Evolutionary conservation across 2,329 filamentous ascomycete species (phyloP).

Genomic region (Grosmannia serpens): DNA sequence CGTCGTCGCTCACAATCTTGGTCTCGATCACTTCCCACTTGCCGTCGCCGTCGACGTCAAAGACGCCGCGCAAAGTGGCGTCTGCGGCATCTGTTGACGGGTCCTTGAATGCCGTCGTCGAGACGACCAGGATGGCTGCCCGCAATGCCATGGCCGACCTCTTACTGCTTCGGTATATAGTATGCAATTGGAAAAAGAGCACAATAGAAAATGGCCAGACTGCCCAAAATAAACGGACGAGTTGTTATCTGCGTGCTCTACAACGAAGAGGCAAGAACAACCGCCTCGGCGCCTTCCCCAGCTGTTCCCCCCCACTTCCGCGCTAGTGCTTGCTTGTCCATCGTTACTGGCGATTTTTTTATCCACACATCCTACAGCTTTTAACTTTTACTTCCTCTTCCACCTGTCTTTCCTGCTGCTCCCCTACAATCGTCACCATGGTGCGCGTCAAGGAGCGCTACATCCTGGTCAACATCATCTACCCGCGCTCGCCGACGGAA

Average conservation of each 20-base stretch:
- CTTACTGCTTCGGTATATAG: too few species aligned
- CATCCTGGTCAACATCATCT: constrained; percentile 86
- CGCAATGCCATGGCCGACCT: constrained; percentile 46
- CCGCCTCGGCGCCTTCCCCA: neutral
- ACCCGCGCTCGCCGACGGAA: constrained; percentile 44
- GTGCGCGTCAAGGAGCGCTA: constrained; percentile 95
- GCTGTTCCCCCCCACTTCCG: neutral
- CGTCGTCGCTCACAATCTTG: constrained; percentile 70
- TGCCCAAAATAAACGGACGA: neutral
- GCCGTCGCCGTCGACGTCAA: constrained; percentile 52
- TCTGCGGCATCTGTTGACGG: constrained; percentile 67
- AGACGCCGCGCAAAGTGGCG: constrained; percentile 53
- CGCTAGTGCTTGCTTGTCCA: neutral
- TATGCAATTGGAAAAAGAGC: neutral
- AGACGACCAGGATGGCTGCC: constrained; percentile 75
- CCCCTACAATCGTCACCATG: constrained; percentile 39
- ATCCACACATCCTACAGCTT: neutral
- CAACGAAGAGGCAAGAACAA: neutral
- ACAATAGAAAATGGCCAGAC: neutral
- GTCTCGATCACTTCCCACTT: constrained; percentile 61
- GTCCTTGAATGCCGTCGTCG: constrained; percentile 76
- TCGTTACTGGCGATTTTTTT: neutral
- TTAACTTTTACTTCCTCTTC: neutral
- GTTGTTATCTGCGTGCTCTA: neutral
- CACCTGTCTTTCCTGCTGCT: neutral